These are phyloP conservation scores for Fusarium dlaminii DNA, from an alignment of 2,329 filamentous ascomycete genomes.

Conservation along the genomic window DNA sequence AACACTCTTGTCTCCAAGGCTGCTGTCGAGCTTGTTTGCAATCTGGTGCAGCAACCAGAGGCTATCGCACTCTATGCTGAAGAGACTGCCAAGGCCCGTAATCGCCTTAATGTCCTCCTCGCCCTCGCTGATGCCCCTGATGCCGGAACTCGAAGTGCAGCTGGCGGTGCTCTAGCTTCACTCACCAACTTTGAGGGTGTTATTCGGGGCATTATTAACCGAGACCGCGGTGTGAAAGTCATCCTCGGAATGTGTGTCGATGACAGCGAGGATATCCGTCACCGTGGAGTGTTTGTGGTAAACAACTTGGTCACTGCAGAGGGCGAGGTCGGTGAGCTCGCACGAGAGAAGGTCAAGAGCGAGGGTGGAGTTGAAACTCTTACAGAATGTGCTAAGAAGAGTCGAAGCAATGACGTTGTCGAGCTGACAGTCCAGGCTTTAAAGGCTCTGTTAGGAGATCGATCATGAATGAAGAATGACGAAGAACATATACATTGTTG, in stretches of 20 bases:
- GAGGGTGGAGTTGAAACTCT: constrained; percentile 73
- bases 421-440: constrained; percentile 76
- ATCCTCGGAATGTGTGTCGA: constrained; percentile 84
- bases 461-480: constrained; percentile 26
- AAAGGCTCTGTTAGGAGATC: constrained; percentile 68
- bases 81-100: constrained; percentile 71
- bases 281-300: constrained; percentile 79
- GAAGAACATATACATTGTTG: constrained; percentile 9
- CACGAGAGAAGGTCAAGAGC: constrained; percentile 67
- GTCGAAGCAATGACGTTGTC: constrained; percentile 74
- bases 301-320: constrained; percentile 76
- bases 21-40: constrained; percentile 89
- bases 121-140: constrained; percentile 91
- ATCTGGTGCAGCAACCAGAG: constrained; percentile 77
- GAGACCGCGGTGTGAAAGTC: constrained; percentile 77
- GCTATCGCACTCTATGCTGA: constrained; percentile 77
- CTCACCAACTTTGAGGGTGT: constrained; percentile 82
- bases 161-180: constrained; percentile 87
- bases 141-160: constrained; percentile 78
- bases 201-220: constrained; percentile 74
- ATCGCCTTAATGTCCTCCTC: constrained; percentile 83
- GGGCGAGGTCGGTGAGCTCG: constrained; percentile 70
- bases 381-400: constrained; percentile 75
- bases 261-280: constrained; percentile 72
- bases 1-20: constrained; percentile 83